A percentile compares a stretch with the other conserved stretches of the same genome.
These are phyloP conservation scores for Entomophthora muscae DNA, from an alignment of 371 early-diverging fungal genomes.

Conservation along the genomic window DNA sequence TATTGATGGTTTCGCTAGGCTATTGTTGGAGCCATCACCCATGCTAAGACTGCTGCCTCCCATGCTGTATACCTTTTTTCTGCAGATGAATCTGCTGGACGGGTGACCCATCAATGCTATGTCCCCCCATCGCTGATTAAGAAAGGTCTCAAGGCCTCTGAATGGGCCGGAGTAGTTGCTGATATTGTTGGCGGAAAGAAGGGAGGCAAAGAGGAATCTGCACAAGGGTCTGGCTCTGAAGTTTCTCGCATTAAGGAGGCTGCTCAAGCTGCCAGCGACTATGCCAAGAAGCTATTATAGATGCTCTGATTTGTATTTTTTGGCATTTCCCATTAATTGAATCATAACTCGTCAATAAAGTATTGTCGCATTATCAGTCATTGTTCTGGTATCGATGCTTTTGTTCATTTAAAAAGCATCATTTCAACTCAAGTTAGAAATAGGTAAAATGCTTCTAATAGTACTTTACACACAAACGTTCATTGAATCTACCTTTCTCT, in stretches of 20 bases:
- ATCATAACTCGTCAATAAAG: too few relatives aligned
- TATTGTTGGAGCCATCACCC: constrained; percentile 51
- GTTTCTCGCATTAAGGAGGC: constrained; percentile 47
- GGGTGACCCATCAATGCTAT: constrained; percentile 68
- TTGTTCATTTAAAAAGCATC: too few relatives aligned
- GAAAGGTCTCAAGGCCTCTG: constrained; percentile 66
- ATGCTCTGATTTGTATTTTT: too few relatives aligned
- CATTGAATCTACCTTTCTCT: too few relatives aligned
- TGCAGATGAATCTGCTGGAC: constrained; percentile 41
- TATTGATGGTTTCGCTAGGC: constrained; percentile 23
- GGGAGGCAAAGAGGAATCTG: constrained; percentile 74
- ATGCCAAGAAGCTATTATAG: constrained; percentile 45
- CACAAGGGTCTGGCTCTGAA: constrained; percentile 61
- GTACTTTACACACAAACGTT: too few relatives aligned
- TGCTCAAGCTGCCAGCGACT: constrained; percentile 49
- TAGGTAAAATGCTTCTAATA: too few relatives aligned
- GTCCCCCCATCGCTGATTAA: constrained; percentile 47
- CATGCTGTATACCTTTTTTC: constrained; percentile 75
- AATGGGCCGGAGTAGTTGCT: constrained; percentile 74
- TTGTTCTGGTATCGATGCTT: too few relatives aligned
- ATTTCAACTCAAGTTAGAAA: too few relatives aligned
- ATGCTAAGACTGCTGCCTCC: constrained; percentile 52
- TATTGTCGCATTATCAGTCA: too few relatives aligned
- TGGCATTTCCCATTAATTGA: too few relatives aligned
- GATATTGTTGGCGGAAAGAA: constrained; percentile 75